These are phyloP conservation scores for Omphalotus guepiniiformis DNA, from an alignment of 768 basidiomycete genomes.

Conservation along the genomic window DNA sequence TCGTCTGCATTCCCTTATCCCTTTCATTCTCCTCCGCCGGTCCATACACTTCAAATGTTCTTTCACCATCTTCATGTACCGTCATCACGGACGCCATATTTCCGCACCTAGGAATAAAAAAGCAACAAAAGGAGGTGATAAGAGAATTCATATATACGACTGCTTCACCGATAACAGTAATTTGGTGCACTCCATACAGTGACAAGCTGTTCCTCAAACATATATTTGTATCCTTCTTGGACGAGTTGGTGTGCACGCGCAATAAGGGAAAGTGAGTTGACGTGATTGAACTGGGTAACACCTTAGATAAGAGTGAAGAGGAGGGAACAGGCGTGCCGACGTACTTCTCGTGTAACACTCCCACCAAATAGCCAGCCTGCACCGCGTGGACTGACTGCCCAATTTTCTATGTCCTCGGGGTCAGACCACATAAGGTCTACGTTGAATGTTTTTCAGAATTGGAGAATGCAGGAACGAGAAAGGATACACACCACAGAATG, in stretches of 20 bases:
- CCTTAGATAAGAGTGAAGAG: not conserved
- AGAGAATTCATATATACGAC: not conserved
- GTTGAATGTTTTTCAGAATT: not conserved
- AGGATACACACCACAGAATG: conserved; percentile 84
- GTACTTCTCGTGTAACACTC: conserved; percentile 78
- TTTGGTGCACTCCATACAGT: conserved; percentile 94
- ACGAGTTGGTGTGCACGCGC: conserved; percentile 97
- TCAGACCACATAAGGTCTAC: conserved; percentile 98
- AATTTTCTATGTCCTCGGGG: conserved; percentile 83
- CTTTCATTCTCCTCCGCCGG: conserved; percentile 88
- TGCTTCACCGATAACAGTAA: conserved; percentile 80
- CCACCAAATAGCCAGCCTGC: conserved; percentile 95
- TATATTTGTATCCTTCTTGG: conserved; percentile 93
- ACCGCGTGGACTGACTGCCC: conserved; percentile 95
- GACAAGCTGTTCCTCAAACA: conserved; percentile 91
- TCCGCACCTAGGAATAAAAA: too few species aligned
- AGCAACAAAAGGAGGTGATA: conserved; percentile 35
- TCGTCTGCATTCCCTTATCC: conserved; percentile 73
- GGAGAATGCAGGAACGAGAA: too few species aligned
- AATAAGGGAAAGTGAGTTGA: conserved; percentile 82
- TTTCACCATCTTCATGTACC: conserved; percentile 61
- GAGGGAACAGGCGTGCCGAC: conserved; percentile 11
- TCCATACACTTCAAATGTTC: conserved; percentile 77
- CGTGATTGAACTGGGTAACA: conserved; percentile 77
- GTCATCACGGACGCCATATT: conserved; percentile 92